phyloP scores from a whole-genome alignment of 2,329 filamentous ascomycete genomes.

The Dothistroma pini region DNA sequence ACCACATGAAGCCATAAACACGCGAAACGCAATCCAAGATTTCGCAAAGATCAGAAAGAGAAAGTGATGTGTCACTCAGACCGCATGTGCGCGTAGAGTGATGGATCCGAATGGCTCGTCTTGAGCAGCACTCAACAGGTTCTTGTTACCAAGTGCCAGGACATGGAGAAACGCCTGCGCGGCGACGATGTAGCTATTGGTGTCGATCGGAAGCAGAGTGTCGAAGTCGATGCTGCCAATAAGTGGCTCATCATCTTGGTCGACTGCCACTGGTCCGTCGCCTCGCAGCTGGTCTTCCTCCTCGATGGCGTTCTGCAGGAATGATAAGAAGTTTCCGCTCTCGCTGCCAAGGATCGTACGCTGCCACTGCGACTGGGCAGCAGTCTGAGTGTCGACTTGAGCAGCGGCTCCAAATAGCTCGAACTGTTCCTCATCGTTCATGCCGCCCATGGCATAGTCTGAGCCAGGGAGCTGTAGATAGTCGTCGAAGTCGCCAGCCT shows the following conservation, averaged over 20 bases:
- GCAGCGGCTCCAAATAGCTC: constrained; percentile 46
- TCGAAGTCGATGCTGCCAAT: constrained; percentile 59
- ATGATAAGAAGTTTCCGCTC: constrained; percentile 60
- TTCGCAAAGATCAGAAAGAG: not conserved
- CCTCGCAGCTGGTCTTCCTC: constrained; percentile 24
- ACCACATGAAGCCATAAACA: not conserved
- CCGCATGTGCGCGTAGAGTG: constrained; percentile 14
- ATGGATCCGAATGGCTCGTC: constrained; percentile 39
- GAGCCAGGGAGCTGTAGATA: constrained; percentile 14
- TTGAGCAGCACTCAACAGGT: constrained; percentile 53
- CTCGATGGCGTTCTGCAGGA: constrained; percentile 49
- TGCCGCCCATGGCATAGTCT: constrained; percentile 14
- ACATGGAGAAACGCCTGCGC: constrained; percentile 75
- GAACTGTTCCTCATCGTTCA: constrained; percentile 38
- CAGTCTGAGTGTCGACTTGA: constrained; percentile 49
- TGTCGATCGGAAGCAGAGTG: constrained; percentile 59
- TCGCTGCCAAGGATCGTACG: constrained; percentile 55
- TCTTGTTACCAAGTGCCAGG: constrained; percentile 57
- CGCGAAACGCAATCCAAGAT: not conserved
- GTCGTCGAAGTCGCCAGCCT: constrained; percentile 15
- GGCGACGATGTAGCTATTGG: constrained; percentile 58
- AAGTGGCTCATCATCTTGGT: constrained; percentile 32
- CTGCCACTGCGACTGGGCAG: constrained; percentile 47
- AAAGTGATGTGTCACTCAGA: not conserved
- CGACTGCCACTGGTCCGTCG: constrained; percentile 20